Percentiles rank a stretch among this genome's conserved stretches.
Evolutionary conservation across 129 eudicot genomes (phyloP).

Genomic region (sunflower (Helianthus annuus)): HanXRQr2.0-SUNRISE NC_035448.2:91374869-91375368

Average conservation of each 20-base stretch:
- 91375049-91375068: background rate
- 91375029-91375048: slow-evolving; percentile 1
- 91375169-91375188: slow-evolving; percentile 9
- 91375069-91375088: background rate
- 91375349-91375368: background rate
- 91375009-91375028: background rate
- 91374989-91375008: too few species aligned
- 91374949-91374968: too few species aligned
- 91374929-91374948: too few species aligned
- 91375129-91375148: background rate
- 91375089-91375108: background rate
- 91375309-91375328: too few species aligned
- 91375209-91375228: slow-evolving; percentile 57
- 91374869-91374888: too few species aligned
- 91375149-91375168: slow-evolving; percentile 7
- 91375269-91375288: slow-evolving; percentile 99
- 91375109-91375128: background rate
- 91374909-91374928: too few species aligned
- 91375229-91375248: slow-evolving; percentile 60
- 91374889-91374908: too few species aligned
- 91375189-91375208: slow-evolving; percentile 61
- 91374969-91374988: too few species aligned
- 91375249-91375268: slow-evolving; percentile 99
- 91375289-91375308: slow-evolving; percentile 63
- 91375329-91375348: background rate